These are phyloP conservation scores for Achaetomiella virescens DNA, from an alignment of 495 filamentous ascomycete genomes.

Conservation along the genomic window DNA sequence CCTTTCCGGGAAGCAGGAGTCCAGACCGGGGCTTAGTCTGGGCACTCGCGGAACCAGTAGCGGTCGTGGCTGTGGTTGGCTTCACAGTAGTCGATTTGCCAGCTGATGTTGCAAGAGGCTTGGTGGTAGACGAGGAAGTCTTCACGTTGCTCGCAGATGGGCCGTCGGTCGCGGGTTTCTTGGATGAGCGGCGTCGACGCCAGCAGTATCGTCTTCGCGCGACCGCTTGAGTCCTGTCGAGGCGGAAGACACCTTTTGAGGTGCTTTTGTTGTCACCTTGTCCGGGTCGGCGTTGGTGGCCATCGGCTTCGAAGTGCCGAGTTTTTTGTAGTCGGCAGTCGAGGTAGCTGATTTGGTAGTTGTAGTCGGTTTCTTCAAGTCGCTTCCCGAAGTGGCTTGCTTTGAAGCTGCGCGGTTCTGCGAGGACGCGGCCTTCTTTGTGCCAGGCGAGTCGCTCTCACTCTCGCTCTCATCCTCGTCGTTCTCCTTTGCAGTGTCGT, in stretches of 20 bases:
- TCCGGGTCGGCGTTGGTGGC: neutral
- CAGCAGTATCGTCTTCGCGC: slow-evolving; percentile 33
- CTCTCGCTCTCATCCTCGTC: slow-evolving; percentile 17
- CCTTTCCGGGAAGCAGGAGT: slow-evolving; percentile 33
- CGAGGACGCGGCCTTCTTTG: slow-evolving; percentile 2
- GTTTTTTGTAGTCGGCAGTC: slow-evolving; percentile 4
- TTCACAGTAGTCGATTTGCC: slow-evolving; percentile 31
- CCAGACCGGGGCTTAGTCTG: slow-evolving; percentile 19
- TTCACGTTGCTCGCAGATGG: slow-evolving; percentile 10
- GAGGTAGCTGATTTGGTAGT: slow-evolving; percentile 8
- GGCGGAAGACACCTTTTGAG: neutral
- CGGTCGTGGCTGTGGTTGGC: slow-evolving; percentile 22
- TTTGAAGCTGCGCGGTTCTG: slow-evolving; percentile 4
- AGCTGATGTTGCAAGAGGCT: slow-evolving; percentile 13
- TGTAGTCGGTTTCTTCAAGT: slow-evolving; percentile 6
- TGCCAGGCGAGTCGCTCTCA: slow-evolving; percentile 19
- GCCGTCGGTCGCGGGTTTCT: slow-evolving; percentile 35
- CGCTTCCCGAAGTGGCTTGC: slow-evolving; percentile 1
- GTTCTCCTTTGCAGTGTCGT: slow-evolving; percentile 33
- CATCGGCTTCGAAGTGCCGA: slow-evolving; percentile 2
- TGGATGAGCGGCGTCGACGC: slow-evolving; percentile 31
- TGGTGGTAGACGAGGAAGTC: slow-evolving; percentile 2
- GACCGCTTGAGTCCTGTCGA: slow-evolving; percentile 22
- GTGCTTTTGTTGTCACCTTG: slow-evolving; percentile 8
- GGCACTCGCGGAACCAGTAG: slow-evolving; percentile 11